Evolutionary conservation across 2,329 filamentous ascomycete genomes (phyloP).

Genomic region (Beauveria bassiana): DNA sequence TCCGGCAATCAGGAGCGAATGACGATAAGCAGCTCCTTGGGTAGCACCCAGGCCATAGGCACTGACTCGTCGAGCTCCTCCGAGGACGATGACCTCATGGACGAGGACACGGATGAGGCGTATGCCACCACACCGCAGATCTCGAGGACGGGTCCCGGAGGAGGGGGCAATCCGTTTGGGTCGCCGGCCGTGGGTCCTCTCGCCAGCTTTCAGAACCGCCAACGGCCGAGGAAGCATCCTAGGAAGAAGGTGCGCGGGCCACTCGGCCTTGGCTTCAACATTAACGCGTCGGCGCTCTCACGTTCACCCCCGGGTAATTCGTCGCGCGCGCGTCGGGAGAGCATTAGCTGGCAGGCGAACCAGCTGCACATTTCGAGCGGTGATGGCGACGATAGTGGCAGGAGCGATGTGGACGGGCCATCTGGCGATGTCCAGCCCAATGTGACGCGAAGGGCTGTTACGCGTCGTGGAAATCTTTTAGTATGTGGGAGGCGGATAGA

Average conservation of each 20-base stretch:
- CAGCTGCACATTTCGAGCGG: constrained; percentile 76
- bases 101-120: constrained; percentile 70
- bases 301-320: constrained; percentile 62
- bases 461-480: constrained; percentile 78
- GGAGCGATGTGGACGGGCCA: constrained; percentile 45
- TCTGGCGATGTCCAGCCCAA: constrained; percentile 55
- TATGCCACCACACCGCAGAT: constrained; percentile 79
- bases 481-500: constrained; percentile 40
- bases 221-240: constrained; percentile 64
- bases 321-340: constrained; percentile 64
- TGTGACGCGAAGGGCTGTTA: constrained; percentile 76
- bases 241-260: constrained; percentile 45
- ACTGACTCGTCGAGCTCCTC: constrained; percentile 73
- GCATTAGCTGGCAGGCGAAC: constrained; percentile 83
- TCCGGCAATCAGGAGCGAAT: constrained; percentile 63
- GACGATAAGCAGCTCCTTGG: constrained; percentile 67
- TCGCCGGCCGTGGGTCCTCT: constrained; percentile 41
- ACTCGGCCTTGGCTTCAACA: constrained; percentile 43
- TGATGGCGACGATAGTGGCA: constrained; percentile 54
- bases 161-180: constrained; percentile 5
- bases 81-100: constrained; percentile 62
- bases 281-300: constrained; percentile 42
- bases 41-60: constrained; percentile 64
- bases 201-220: constrained; percentile 72
- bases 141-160: constrained; percentile 21